Base-by-base conservation (phyloP, 1,284 basidiomycete species). In the Stygiomarasmius scandens region DNA sequence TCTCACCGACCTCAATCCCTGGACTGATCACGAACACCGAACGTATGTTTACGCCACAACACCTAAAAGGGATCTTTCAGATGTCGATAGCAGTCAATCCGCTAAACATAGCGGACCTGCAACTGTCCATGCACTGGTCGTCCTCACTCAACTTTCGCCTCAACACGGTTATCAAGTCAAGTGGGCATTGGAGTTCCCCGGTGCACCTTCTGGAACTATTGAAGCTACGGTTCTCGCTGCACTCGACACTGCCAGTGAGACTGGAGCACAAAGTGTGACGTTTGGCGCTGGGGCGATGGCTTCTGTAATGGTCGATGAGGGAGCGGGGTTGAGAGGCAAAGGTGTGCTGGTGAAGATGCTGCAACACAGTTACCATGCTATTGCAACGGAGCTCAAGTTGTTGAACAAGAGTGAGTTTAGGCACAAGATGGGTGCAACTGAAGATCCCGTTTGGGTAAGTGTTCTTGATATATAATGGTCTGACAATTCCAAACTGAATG, bases 111-210 rank as follows among this genome's bases (percentile, higher is more conserved):
- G 16, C 2, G 47, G 80, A 1, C 69, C 74, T 23, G 76, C 82
- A 67, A 47, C 48, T 34, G 76, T 82, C 10, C 72, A 74, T 59
- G 77, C 76, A 1, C 67, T 85, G 57, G 79, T 85, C 53, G 82
- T 83, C 23, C 68, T 85, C 3, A 79, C 82, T 9, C 80, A 83
- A 67, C 74, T 86, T 14, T 71, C 81, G 3, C 73, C 79, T 3
- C 66, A 71, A 56, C 71, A 81, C 57, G 83, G 82, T 4, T 79
- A 76, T 68, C 83, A 85, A 66, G 78, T 84, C 69, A 85, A 85
- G 67, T 85, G 81, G 79, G 77, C 81, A 2, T 72, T 84, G 43
- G 80, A 81, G 63, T 85, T 84, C 72, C 81, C 82, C 9, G 74
- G 16, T 69, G 75, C 65, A 6, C 54, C 58, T 11, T 47, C 44